phyloP scores from a whole-genome alignment of 768 basidiomycete species.

The Pleurotus citrinopileatus region DNA sequence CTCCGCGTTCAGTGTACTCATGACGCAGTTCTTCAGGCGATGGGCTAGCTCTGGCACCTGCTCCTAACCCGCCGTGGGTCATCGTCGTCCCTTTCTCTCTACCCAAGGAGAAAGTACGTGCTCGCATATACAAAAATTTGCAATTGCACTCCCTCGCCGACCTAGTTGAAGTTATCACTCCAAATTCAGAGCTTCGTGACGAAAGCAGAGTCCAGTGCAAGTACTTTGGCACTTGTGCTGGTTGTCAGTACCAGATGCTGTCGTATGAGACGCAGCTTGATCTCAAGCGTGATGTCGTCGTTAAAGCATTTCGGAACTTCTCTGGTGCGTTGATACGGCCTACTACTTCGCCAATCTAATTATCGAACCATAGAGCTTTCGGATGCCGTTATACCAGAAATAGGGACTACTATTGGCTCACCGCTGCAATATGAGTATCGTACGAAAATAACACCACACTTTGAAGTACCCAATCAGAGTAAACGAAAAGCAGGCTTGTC shows the following conservation, averaged over 20 bases:
- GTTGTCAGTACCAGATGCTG: constrained; percentile 96
- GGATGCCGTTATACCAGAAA: constrained; percentile 53
- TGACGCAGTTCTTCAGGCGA: constrained; percentile 44
- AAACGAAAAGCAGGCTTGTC: constrained; percentile 15
- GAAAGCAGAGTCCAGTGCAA: constrained; percentile 66
- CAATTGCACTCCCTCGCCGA: constrained; percentile 77
- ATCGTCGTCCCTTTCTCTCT: constrained; percentile 82
- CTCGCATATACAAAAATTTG: constrained; percentile 66
- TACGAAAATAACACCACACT: constrained; percentile 97
- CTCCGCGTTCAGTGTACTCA: constrained; percentile 4
- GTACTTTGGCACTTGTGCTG: constrained; percentile 88
- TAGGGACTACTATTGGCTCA: constrained; percentile 77
- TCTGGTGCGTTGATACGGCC: constrained; percentile 40
- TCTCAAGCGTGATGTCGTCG: constrained; percentile 82
- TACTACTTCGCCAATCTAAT: constrained; percentile 1
- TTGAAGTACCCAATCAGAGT: constrained; percentile 65
- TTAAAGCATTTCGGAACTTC: constrained; percentile 80
- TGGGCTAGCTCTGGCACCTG: constrained; percentile 54
- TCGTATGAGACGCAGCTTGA: constrained; percentile 84
- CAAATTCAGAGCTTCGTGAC: constrained; percentile 68
- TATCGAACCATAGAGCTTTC: constrained; percentile 46
- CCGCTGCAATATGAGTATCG: constrained; percentile 91
- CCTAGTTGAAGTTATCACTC: constrained; percentile 57
- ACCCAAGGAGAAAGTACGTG: constrained; percentile 77
- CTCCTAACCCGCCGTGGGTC: constrained; percentile 64